Evolutionary conservation across 2,329 filamentous ascomycete genomes (phyloP).

Genomic region (Nemania bipapillata): DNA sequence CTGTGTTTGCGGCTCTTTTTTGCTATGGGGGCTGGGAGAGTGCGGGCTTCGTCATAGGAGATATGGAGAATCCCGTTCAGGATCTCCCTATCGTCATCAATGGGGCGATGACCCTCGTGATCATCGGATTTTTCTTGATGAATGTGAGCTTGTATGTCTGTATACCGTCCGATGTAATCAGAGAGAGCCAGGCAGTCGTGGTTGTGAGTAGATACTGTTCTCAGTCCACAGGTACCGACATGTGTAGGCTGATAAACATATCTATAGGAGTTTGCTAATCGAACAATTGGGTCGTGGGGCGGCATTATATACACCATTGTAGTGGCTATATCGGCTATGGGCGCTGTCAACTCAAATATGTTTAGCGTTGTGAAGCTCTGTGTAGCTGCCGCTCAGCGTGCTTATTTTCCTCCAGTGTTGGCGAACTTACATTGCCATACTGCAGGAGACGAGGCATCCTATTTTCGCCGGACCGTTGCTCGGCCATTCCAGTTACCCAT

Average conservation of each 20-base stretch:
- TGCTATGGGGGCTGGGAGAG: constrained; percentile 60
- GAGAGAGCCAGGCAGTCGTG: constrained; percentile 56
- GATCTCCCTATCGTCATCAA: constrained; percentile 56
- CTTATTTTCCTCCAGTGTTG: constrained; percentile 46
- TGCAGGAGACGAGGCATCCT: constrained; percentile 46
- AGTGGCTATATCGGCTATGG: constrained; percentile 56
- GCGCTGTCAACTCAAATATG: constrained; percentile 57
- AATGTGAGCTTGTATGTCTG: constrained; percentile 58
- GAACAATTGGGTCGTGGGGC: constrained; percentile 53
- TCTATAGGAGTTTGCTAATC: constrained; percentile 46
- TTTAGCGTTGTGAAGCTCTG: constrained; percentile 58
- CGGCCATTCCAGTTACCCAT: constrained; percentile 38
- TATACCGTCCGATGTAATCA: constrained; percentile 55
- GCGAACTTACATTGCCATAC: constrained; percentile 46
- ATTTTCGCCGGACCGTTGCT: constrained; percentile 41
- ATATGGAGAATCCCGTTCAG: constrained; percentile 45
- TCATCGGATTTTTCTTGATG: constrained; percentile 56
- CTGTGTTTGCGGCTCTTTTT: constrained; percentile 57
- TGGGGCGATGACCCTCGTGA: constrained; percentile 56
- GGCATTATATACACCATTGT: constrained; percentile 55
- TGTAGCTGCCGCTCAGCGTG: constrained; percentile 52
- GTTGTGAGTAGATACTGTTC: constrained; percentile 52
- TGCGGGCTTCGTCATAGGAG: constrained; percentile 51
- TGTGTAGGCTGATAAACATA: constrained; percentile 27
- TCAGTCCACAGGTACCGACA: constrained; percentile 36